These are phyloP conservation scores for Isoetes engelmannii DNA, from an alignment of 83 land plant species.

Conservation along the genomic window DNA sequence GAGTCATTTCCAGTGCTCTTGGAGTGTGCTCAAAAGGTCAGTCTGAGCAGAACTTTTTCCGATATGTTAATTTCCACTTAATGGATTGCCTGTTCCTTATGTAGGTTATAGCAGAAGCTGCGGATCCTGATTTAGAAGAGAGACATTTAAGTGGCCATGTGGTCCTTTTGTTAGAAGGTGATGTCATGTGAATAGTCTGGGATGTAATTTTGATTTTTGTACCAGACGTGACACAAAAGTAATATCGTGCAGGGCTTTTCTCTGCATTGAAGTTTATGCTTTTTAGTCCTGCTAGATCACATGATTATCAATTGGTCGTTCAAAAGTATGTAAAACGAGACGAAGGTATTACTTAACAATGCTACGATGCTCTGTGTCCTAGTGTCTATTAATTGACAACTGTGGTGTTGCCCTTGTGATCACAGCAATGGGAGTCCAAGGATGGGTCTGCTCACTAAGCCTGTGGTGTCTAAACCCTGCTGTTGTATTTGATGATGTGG, in stretches of 20 bases:
- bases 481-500: conserved; percentile 80
- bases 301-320: conserved; percentile 71
- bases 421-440: conserved; percentile 41
- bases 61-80: too few species aligned
- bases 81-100: neutral
- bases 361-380: neutral
- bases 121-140: conserved; percentile 55
- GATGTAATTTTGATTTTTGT: neutral
- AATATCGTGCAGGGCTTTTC: conserved; percentile 52
- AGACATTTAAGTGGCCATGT: conserved; percentile 65
- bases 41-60: neutral
- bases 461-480: conserved; percentile 95
- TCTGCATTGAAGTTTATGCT: conserved; percentile 68
- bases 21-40: conserved; percentile 75
- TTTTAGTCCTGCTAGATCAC: conserved; percentile 41
- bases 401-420: neutral
- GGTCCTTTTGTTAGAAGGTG: conserved; percentile 62
- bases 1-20: conserved; percentile 53
- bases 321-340: conserved; percentile 67
- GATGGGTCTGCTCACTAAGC: conserved; percentile 51
- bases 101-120: conserved; percentile 74
- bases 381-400: neutral
- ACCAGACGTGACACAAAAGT: neutral
- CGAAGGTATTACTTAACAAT: conserved; percentile 36
- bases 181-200: neutral